Evolutionary conservation across 768 basidiomycete species (phyloP).

Genomic region (Hericium coralloides): DNA sequence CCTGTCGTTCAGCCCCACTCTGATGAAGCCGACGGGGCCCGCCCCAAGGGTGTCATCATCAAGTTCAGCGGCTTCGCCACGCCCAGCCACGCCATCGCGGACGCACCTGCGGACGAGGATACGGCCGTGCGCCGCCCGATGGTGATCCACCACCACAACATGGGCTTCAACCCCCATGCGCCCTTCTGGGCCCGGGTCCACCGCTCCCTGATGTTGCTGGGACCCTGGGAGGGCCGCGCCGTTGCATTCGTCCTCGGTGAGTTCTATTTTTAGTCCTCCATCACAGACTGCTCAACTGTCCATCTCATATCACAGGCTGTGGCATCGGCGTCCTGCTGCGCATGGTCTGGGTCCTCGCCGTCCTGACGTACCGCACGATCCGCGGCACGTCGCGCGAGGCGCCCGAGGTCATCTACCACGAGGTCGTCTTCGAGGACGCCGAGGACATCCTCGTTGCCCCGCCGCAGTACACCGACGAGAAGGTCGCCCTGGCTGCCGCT

Average conservation of each 20-base stretch:
- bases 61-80: neutral
- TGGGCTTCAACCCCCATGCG: constrained; percentile 13
- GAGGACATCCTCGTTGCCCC: constrained; percentile 6
- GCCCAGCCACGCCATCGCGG: neutral
- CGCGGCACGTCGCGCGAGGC: constrained; percentile 30
- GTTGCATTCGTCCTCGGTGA: constrained; percentile 77
- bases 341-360: constrained; percentile 67
- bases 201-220: constrained; percentile 56
- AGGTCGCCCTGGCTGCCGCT: neutral
- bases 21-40: neutral
- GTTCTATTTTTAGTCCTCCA: constrained; percentile 16
- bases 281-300: neutral
- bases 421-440: constrained; percentile 1
- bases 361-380: constrained; percentile 53
- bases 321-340: constrained; percentile 76
- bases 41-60: neutral
- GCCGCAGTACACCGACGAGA: constrained; percentile 3
- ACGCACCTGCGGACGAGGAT: neutral
- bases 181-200: constrained; percentile 56
- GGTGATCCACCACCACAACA: constrained; percentile 14
- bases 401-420: neutral
- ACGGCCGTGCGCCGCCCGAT: constrained; percentile 13
- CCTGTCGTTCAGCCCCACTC: constrained; percentile 1
- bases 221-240: constrained; percentile 76
- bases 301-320: constrained; percentile 42